Conservation (phyloP, 495 filamentous ascomycete genomes). For the Beverwykella pulmonaria region DNA sequence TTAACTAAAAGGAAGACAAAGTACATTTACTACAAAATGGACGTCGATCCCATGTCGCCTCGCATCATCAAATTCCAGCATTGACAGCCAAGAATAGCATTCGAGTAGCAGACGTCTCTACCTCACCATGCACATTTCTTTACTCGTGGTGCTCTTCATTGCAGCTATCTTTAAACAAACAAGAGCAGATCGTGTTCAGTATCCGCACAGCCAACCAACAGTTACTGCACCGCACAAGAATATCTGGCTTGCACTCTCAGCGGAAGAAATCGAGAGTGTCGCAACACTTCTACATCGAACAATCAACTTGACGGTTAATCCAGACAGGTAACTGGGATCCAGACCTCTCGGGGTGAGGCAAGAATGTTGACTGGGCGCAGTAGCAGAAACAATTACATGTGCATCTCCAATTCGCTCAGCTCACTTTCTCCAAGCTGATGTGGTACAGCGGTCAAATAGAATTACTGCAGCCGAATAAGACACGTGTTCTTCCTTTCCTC, state of each 20-base stretch:
- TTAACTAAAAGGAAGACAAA: too few species aligned
- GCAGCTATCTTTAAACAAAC: not conserved
- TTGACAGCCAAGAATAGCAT: too few species aligned
- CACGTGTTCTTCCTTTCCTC: slow-evolving; percentile 52
- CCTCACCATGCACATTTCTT: too few species aligned
- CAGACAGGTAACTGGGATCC: not conserved
- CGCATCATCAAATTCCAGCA: too few species aligned
- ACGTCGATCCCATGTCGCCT: too few species aligned
- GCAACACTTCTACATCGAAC: not conserved
- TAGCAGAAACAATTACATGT: slow-evolving; percentile 8
- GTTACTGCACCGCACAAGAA: slow-evolving; percentile 8
- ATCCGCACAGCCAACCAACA: not conserved
- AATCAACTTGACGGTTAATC: not conserved
- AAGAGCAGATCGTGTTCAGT: not conserved
- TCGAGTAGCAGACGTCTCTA: too few species aligned
- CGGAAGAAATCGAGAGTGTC: not conserved
- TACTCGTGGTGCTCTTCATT: not conserved
- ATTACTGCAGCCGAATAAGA: slow-evolving; percentile 57
- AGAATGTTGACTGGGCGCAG: not conserved
- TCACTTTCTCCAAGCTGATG: too few species aligned
- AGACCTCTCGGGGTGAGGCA: not conserved
- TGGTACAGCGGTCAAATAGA: slow-evolving; percentile 42
- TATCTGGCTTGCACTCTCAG: not conserved
- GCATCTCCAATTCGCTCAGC: not conserved
- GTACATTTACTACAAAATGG: too few species aligned